These are phyloP conservation scores for Albophoma yamanashiensis DNA, from an alignment of 2,329 filamentous ascomycete genomes.

Conservation along the genomic window DNA sequence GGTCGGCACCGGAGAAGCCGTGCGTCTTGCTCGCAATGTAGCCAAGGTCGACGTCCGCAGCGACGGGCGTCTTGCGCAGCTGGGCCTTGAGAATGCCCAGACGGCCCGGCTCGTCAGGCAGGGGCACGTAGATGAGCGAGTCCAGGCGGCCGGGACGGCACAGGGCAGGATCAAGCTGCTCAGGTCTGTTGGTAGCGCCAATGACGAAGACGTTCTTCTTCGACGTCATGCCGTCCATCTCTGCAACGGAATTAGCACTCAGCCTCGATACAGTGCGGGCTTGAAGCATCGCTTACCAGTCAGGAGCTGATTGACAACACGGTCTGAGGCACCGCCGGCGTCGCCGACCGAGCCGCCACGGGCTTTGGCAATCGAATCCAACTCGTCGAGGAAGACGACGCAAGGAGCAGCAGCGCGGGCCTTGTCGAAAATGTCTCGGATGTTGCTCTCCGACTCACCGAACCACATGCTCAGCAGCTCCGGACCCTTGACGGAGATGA, in stretches of 20 bases:
- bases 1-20: slow-evolving; percentile 98
- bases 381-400: slow-evolving; percentile 95
- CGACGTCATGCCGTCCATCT: slow-evolving; percentile 99
- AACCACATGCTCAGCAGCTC: slow-evolving; percentile 99
- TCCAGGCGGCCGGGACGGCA: slow-evolving; percentile 98
- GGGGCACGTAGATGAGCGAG: slow-evolving; percentile 94
- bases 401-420: slow-evolving; percentile 95
- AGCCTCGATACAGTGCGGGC: too few species aligned
- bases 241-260: slow-evolving; percentile 38
- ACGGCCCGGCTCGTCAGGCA: slow-evolving; percentile 86
- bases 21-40: slow-evolving; percentile 97
- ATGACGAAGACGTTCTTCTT: slow-evolving; percentile 99
- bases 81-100: slow-evolving; percentile 87
- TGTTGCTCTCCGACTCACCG: slow-evolving; percentile 99
- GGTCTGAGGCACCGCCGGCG: slow-evolving; percentile 95
- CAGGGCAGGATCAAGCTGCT: slow-evolving; percentile 95
- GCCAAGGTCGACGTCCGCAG: slow-evolving; percentile 73
- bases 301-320: slow-evolving; percentile 98
- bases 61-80: slow-evolving; percentile 94
- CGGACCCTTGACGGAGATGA: slow-evolving; percentile 98
- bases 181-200: slow-evolving; percentile 94
- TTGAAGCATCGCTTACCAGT: slow-evolving; percentile 55
- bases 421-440: slow-evolving; percentile 99
- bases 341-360: slow-evolving; percentile 95
- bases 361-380: slow-evolving; percentile 98